Base-by-base conservation (phyloP, 2,329 filamentous ascomycete species). In the Pestalotiopsis sp. region DNA sequence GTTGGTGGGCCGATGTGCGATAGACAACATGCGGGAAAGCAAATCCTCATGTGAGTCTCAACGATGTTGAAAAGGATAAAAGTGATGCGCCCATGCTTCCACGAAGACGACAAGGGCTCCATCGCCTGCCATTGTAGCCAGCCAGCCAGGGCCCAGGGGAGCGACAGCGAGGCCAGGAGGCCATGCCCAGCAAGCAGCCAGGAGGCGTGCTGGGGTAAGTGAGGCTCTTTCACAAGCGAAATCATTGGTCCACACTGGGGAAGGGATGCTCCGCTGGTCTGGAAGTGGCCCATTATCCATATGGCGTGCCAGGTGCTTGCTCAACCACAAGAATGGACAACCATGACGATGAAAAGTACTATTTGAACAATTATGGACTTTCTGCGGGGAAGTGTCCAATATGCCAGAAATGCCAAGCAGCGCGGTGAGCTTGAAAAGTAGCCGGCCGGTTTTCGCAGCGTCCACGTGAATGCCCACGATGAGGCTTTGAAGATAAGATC, bases 211-310 rank as follows among this genome's bases (percentile, higher is more conserved):
- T 59, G 57, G 57, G 57, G 57, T 59, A 23, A 36, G 57, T 59
- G 57, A 59, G 57, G 57, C 27, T 59, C 57, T 59, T 59, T 14
- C 57, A 59, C 57, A 59, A 59, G 57, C 57, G 57, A 59, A 23
- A 59, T 59, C 27, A 9, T 52, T 52, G 7, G 45, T 52, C 45
- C 45, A n/a, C 45, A 52, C 20, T 52, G 45, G 31, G 31, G 45
- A 52, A 52, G 45, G 45, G 45, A 52, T 52, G 45, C 45, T 52
- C 45, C 45, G 45, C 20, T 17, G 57, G 23, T 59, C 57, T 36
- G 57, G 57, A 59, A 31, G 31, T 31, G 31, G 31, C 31, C 31
- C 31, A 31, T 31, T 31, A 31, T 31, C 31, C 7, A 31, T 7
- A 31, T 31, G 31, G 31, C 31, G 31, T 31, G 31, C 31, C 31